A percentile compares a stretch with the other conserved stretches of the same genome.
phyloP scores from a whole-genome alignment of 2,329 filamentous ascomycete genomes.

The Magnaporthiopsis poae region DNA sequence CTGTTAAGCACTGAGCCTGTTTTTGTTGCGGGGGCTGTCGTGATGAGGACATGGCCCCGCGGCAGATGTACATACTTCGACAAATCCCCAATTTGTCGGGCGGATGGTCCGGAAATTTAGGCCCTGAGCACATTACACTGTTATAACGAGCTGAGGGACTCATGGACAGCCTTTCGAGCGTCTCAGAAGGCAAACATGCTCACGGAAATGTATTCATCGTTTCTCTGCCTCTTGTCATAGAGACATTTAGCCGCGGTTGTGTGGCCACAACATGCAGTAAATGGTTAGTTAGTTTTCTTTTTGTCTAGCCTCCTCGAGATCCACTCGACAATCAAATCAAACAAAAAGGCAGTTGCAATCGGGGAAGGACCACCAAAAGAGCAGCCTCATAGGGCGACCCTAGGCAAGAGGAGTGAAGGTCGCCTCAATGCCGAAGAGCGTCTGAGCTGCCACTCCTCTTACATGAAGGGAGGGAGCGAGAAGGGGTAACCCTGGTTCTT shows the following conservation, averaged over 20 bases:
- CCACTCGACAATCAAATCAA: neutral
- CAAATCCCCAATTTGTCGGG: neutral
- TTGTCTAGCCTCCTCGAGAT: neutral
- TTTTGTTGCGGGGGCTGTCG: neutral
- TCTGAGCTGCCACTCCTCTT: slow-evolving; percentile 13
- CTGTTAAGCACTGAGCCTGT: neutral
- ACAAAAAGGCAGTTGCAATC: neutral
- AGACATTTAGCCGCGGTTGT: neutral
- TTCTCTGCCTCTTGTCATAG: neutral
- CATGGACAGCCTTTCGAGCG: neutral
- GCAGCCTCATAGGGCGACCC: neutral
- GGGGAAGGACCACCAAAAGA: neutral
- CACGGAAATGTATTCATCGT: neutral
- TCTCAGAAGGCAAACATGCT: neutral
- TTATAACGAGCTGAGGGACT: neutral
- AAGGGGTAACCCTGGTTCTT: slow-evolving; percentile 97
- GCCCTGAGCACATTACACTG: neutral
- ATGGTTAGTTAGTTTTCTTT: neutral
- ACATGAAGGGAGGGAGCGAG: slow-evolving; percentile 79
- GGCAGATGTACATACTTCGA: neutral
- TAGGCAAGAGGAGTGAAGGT: neutral
- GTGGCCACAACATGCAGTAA: neutral
- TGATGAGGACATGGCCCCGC: neutral
- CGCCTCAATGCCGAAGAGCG: neutral
- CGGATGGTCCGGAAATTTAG: neutral